These are phyloP conservation scores for Candida peoriensis DNA, from an alignment of 805 yeast genomes.

Conservation along the genomic window DNA sequence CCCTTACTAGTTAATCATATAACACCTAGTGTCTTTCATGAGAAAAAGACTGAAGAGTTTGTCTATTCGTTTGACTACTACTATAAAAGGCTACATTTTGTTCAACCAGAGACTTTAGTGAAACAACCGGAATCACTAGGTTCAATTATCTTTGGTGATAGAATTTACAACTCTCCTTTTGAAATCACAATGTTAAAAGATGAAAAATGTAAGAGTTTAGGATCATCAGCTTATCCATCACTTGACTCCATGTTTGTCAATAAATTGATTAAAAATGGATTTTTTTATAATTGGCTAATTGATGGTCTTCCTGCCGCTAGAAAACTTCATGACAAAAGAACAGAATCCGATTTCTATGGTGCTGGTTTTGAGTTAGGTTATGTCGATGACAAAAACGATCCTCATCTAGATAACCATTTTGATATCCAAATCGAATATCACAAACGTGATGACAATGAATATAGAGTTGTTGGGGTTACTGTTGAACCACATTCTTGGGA, in stretches of 20 bases:
- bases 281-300: slow-evolving; percentile 85
- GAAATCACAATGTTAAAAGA: slow-evolving; percentile 73
- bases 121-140: slow-evolving; percentile 90
- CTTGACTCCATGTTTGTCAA: slow-evolving; percentile 72
- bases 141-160: slow-evolving; percentile 89
- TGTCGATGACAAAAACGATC: slow-evolving; percentile 49
- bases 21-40: slow-evolving; percentile 62
- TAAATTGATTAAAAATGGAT: slow-evolving; percentile 75
- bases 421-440: slow-evolving; percentile 81
- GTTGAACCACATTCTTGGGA: slow-evolving; percentile 64
- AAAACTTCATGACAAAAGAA: slow-evolving; percentile 47
- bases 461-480: slow-evolving; percentile 86
- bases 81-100: slow-evolving; percentile 77
- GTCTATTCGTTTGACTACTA: slow-evolving; percentile 80
- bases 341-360: slow-evolving; percentile 62
- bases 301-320: slow-evolving; percentile 95
- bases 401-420: slow-evolving; percentile 76
- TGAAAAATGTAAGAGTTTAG: slow-evolving; percentile 61
- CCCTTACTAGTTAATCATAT: slow-evolving; percentile 85
- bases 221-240: slow-evolving; percentile 53
- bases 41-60: slow-evolving; percentile 42
- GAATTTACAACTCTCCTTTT: slow-evolving; percentile 91
- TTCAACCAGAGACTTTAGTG: slow-evolving; percentile 49
- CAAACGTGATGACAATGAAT: slow-evolving; percentile 56
- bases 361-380: slow-evolving; percentile 78